These are phyloP conservation scores for Raddia guianensis DNA, from an alignment of 176 grass and related monocot genomes.

Conservation along the genomic window DNA sequence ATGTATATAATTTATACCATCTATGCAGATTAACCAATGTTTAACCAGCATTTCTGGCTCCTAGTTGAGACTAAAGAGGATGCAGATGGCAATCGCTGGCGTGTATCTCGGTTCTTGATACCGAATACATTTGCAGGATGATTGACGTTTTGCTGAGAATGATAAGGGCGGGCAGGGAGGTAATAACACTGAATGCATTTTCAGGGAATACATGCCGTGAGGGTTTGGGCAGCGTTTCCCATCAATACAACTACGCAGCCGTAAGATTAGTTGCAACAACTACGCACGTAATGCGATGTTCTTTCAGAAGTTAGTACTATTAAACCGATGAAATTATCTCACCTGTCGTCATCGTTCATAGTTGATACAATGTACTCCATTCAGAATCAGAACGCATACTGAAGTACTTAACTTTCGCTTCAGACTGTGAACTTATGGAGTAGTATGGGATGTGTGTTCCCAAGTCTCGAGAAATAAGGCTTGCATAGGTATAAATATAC, in stretches of 20 bases:
- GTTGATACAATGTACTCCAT: not conserved
- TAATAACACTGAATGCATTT: not conserved
- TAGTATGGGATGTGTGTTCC: not conserved
- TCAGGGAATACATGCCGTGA: not conserved
- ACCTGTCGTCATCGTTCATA: not conserved
- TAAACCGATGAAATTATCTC: no score
- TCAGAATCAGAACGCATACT: not conserved
- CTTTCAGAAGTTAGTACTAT: no score
- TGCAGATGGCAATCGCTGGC: not conserved
- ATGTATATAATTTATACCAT: slow-evolving; percentile 41
- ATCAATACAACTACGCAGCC: not conserved
- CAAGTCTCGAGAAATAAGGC: not conserved
- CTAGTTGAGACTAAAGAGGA: no score
- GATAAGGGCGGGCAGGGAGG: not conserved
- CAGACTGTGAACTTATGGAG: no score
- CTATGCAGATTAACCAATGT: slow-evolving; percentile 33
- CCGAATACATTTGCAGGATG: no score
- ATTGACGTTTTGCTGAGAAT: not conserved
- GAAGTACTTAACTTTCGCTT: no score
- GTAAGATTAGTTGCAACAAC: no score
- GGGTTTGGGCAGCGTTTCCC: not conserved
- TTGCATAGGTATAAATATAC: not conserved
- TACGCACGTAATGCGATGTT: not conserved
- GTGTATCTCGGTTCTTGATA: not conserved
- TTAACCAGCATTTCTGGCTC: slow-evolving; percentile 23